Conservation (phyloP, 2,329 filamentous ascomycete genomes). For the Sarocladiaceae sp. region DNA sequence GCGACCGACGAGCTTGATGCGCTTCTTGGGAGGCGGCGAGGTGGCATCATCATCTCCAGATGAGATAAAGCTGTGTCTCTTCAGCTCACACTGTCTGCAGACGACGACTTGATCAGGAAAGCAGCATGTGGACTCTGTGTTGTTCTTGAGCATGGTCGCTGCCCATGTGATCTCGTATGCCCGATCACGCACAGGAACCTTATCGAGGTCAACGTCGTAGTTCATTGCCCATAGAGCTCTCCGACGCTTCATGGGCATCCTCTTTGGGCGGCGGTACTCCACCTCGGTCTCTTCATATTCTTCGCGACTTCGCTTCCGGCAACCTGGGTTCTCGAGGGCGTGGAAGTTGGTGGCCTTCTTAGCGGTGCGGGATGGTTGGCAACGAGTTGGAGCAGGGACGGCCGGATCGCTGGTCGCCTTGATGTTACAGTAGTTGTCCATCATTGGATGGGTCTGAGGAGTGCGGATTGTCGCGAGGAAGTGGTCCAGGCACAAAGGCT, state of each 20-base stretch:
- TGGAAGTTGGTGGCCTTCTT: constrained; percentile 3
- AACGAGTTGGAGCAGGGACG: not conserved
- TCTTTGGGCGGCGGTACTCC: not conserved
- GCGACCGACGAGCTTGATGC: constrained; percentile 1
- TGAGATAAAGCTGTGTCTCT: no score
- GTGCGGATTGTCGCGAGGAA: constrained; percentile 1
- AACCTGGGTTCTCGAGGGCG: not conserved
- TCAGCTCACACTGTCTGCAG: not conserved
- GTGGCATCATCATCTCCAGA: not conserved
- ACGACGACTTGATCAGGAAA: not conserved
- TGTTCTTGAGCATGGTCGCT: not conserved
- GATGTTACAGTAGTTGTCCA: not conserved
- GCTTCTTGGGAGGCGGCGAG: not conserved
- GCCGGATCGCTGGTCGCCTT: not conserved
- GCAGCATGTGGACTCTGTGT: not conserved
- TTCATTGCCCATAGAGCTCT: not conserved
- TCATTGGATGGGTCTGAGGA: not conserved
- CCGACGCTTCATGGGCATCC: not conserved
- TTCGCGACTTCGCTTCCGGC: not conserved
- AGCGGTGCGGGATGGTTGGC: not conserved
- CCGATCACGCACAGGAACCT: not conserved
- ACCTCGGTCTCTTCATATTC: not conserved
- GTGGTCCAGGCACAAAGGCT: constrained; percentile 1
- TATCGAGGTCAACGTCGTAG: not conserved
- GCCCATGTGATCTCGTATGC: not conserved